Percentiles rank a stretch among this genome's conserved stretches.
These are phyloP conservation scores for Detonula confervacea DNA, from an alignment of 352 stramenopile species.

Conservation along the genomic window DNA sequence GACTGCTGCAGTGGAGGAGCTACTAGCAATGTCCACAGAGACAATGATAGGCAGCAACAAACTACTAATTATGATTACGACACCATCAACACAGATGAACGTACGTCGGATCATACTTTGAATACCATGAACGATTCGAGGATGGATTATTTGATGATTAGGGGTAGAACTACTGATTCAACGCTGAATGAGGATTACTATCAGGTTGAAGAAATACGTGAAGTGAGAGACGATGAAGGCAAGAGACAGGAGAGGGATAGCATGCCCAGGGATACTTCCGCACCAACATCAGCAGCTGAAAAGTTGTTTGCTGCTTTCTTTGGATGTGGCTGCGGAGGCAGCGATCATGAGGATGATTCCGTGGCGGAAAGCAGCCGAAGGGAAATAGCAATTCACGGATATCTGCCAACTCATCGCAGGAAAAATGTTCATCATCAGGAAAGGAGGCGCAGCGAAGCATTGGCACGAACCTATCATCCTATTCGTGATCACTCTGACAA, in stretches of 20 bases:
- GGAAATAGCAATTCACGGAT: background rate
- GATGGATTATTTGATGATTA: background rate
- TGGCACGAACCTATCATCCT: too few species aligned
- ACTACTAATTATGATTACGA: slow-evolving; percentile 30
- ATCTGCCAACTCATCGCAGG: background rate
- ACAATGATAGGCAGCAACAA: slow-evolving; percentile 6
- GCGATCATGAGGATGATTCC: slow-evolving; percentile 25
- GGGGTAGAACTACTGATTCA: background rate
- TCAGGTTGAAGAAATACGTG: slow-evolving; percentile 1
- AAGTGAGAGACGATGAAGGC: background rate
- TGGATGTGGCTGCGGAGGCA: slow-evolving; percentile 11
- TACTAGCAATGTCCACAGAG: background rate
- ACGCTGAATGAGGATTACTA: background rate
- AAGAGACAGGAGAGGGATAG: background rate
- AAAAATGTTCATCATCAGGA: background rate
- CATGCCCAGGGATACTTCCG: background rate
- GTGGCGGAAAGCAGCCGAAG: slow-evolving; percentile 24
- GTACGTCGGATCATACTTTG: slow-evolving; percentile 26
- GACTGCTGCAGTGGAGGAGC: slow-evolving; percentile 7
- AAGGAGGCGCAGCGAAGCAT: too few species aligned
- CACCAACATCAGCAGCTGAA: background rate
- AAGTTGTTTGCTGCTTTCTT: slow-evolving; percentile 13
- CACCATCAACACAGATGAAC: slow-evolving; percentile 36
- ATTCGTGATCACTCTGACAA: background rate
- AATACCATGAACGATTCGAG: slow-evolving; percentile 29